Evolutionary conservation across 805 yeast species (phyloP), one percentile per base, ranked within the genome.

Genomic region (Candida nemodendra): DNA sequence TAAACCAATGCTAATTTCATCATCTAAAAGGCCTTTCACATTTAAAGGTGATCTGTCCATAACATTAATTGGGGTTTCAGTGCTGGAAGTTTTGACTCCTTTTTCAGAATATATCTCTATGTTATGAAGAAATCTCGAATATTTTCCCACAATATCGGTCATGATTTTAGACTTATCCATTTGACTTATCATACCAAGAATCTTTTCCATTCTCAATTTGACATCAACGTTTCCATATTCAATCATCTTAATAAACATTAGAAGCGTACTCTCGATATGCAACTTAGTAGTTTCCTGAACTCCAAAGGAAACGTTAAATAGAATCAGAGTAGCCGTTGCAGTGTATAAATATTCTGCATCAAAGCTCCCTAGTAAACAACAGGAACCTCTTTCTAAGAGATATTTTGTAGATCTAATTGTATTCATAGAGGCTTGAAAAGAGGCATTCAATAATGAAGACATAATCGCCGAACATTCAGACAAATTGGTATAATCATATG

Each of bases 301-400:
- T 4, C 90, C 90, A 61, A 82, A 82, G 0, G 87, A 79, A 1
- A 83, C 78, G 55, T 81, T 82, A 59, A 81, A 81, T 19, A 82
- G 64, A 7, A 81, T 73, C 30, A 82, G 59, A 0, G 88, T 81
- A 8, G 82, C 78, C 2, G 85, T 76, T 0, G 87, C 76, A 0
- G 87, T 80, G 56, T 81, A 82, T n/a, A 82, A 61, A 51, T 82
- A 82, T 51, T 82, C 90, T 47, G 87, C 65, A 51, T 82, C 90
- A 83, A 81, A 79, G 67, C 83, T 81, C 1, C 88, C 87, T 56
- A 81, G 78, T 19, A 80, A 57, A 0, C 86, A 84, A 18, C 81
- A 78, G 81, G 77, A 76, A 45, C 78, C 76, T 34, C 75, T 79
- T 0, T 79, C 82, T 56, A 75, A 63, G 28, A 82, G 61, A 1